A percentile compares a stretch with the other conserved stretches of the same genome.
phyloP scores from a whole-genome alignment of 2,329 filamentous ascomycete genomes.

The Penicillium freii region DNA sequence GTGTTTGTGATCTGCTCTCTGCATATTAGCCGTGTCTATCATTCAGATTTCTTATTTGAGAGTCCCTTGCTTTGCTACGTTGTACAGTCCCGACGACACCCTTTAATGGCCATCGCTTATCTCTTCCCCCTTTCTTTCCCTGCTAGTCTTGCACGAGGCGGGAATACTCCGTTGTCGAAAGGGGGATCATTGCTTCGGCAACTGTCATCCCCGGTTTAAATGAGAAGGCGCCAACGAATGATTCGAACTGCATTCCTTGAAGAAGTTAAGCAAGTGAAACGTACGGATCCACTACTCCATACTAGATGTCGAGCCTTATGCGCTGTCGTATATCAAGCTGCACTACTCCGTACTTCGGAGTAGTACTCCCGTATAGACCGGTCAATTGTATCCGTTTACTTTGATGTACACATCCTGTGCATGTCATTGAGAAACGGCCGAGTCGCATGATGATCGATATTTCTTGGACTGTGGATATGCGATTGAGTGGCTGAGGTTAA shows the following conservation, averaged over 20 bases:
- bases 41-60: slow-evolving; percentile 14
- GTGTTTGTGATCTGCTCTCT: slow-evolving; percentile 18
- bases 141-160: slow-evolving; percentile 10
- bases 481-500: slow-evolving; percentile 18
- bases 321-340: slow-evolving; percentile 1
- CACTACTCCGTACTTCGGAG: neutral
- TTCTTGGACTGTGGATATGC: neutral
- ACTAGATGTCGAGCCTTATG: neutral
- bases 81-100: slow-evolving; percentile 13
- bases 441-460: slow-evolving; percentile 18
- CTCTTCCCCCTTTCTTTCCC: slow-evolving; percentile 5
- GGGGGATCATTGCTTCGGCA: slow-evolving; percentile 11
- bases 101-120: slow-evolving; percentile 5
- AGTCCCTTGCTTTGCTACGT: slow-evolving; percentile 20
- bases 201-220: slow-evolving; percentile 4
- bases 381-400: neutral
- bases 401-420: slow-evolving; percentile 3
- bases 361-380: neutral
- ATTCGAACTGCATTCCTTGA: slow-evolving; percentile 5
- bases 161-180: slow-evolving; percentile 9
- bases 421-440: slow-evolving; percentile 21
- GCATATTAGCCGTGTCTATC: slow-evolving; percentile 16
- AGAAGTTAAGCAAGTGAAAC: neutral
- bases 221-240: neutral
- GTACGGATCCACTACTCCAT: neutral